Conservation (phyloP, 2,329 filamentous ascomycete species). For the Trichoderma hamatum region DNA sequence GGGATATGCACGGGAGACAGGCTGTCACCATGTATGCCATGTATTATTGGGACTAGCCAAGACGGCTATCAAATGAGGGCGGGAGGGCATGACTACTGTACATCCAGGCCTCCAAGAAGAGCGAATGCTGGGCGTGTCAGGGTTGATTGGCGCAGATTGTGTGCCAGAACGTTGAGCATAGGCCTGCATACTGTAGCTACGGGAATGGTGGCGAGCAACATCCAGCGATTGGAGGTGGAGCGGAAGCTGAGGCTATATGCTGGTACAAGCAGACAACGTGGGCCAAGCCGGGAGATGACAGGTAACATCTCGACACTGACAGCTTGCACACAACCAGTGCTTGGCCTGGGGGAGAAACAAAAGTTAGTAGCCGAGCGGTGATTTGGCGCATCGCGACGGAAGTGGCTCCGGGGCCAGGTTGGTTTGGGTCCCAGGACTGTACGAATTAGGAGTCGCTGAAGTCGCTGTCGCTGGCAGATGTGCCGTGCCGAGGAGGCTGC, state of each 20-base stretch:
- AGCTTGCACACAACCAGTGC: not conserved
- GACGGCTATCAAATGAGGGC: constrained; percentile 5
- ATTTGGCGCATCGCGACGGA: constrained; percentile 1
- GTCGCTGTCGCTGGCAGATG: not conserved
- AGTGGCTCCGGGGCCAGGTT: not conserved
- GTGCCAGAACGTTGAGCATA: not conserved
- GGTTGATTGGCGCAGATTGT: not conserved
- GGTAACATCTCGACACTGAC: constrained; percentile 9
- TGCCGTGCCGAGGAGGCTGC: not conserved
- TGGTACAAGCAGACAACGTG: not conserved
- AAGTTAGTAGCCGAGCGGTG: constrained; percentile 6
- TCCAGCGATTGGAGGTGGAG: not conserved
- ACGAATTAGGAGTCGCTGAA: not conserved
- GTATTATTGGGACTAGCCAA: constrained; percentile 13
- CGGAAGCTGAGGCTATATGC: not conserved
- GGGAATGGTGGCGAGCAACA: not conserved
- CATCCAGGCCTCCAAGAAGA: not conserved
- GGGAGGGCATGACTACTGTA: not conserved
- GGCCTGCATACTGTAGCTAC: too few relatives aligned
- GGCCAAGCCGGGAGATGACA: not conserved
- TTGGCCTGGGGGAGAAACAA: not conserved
- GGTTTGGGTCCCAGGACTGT: not conserved
- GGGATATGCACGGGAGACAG: constrained; percentile 21
- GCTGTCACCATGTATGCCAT: not conserved
- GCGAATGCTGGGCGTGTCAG: not conserved